Conservation (phyloP, 257 asterid genomes). For the Petunia secreta region DNA sequence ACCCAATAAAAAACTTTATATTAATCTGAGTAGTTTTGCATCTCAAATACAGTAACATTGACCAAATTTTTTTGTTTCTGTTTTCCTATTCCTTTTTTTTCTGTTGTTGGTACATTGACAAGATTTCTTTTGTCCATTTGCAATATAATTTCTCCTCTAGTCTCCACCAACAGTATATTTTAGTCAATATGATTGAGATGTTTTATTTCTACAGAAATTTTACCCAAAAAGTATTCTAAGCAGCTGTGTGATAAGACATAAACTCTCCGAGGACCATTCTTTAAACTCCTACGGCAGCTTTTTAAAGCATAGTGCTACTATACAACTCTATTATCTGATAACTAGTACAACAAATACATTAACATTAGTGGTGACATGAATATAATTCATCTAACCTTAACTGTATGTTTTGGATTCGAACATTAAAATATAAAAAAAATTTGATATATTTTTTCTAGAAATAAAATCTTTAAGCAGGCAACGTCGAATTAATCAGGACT, state of each 20-base stretch:
- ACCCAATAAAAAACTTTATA: not conserved
- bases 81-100: not conserved
- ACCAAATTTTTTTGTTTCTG: not conserved
- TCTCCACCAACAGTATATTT: constrained; percentile 20
- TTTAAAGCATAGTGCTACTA: constrained; percentile 1
- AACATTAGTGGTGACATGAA: too few species aligned
- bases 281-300: constrained; percentile 31
- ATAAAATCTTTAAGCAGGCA: too few species aligned
- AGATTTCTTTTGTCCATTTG: constrained; percentile 23
- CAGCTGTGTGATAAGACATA: constrained; percentile 38
- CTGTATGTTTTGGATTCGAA: too few species aligned
- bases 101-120: constrained; percentile 18
- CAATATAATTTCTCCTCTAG: constrained; percentile 9
- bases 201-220: not conserved
- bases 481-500: too few species aligned
- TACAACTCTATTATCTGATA: constrained; percentile 1
- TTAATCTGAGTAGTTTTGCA: not conserved
- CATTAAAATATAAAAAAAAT: too few species aligned
- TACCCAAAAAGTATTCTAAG: not conserved
- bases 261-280: constrained; percentile 33
- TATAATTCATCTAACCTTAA: too few species aligned
- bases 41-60: constrained; percentile 25
- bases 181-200: constrained; percentile 20
- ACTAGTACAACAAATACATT: too few species aligned
- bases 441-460: too few species aligned